These are phyloP conservation scores for Linum trigynum DNA, from an alignment of 345 rosid genomes.

Conservation along the genomic window DNA sequence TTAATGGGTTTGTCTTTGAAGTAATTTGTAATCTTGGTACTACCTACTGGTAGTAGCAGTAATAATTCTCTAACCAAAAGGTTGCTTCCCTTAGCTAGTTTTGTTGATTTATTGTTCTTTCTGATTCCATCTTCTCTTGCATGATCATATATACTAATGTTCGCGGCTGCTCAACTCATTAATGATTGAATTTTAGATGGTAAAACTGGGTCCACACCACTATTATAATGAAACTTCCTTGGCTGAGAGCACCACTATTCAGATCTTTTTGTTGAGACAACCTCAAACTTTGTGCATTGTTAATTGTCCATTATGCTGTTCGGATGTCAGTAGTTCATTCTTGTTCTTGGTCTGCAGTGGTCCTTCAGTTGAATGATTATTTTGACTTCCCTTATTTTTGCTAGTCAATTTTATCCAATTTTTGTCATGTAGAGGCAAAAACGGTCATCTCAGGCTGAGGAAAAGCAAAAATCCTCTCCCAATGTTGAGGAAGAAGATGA, in stretches of 20 bases:
- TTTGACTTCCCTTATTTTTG: neutral
- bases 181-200: too few species aligned
- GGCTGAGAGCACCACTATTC: neutral
- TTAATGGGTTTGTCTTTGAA: too few species aligned
- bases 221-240: neutral
- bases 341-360: neutral
- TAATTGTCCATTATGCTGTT: neutral
- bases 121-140: neutral
- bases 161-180: too few species aligned
- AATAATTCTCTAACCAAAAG: neutral
- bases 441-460: conserved; percentile 32
- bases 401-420: neutral
- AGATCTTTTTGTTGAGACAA: neutral
- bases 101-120: neutral
- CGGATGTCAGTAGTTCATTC: neutral
- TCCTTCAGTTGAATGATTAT: neutral
- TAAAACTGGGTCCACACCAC: too few species aligned
- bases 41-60: neutral
- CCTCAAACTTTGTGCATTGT: neutral
- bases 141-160: neutral
- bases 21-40: neutral
- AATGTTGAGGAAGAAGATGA: conserved; percentile 43
- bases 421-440: conserved; percentile 44
- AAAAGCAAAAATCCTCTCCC: conserved; percentile 44
- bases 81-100: too few species aligned